These are phyloP conservation scores for Sclerotinia borealis DNA, from an alignment of 2,329 filamentous ascomycete species.

Conservation along the genomic window DNA sequence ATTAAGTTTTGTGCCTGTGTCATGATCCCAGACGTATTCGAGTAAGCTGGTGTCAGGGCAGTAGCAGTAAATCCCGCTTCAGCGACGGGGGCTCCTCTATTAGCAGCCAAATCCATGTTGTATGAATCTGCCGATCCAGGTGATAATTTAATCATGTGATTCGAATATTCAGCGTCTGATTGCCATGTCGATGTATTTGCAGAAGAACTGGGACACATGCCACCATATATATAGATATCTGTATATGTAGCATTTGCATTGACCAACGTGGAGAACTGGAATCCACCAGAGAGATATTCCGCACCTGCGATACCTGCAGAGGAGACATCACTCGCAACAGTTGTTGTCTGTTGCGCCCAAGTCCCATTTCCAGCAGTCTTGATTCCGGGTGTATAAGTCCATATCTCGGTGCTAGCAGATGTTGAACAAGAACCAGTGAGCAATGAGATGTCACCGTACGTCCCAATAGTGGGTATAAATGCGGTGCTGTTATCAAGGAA, in stretches of 20 bases:
- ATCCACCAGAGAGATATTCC: conserved; percentile 49
- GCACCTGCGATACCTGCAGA: conserved; percentile 37
- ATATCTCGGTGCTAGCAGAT: conserved; percentile 51
- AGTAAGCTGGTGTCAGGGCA: conserved; percentile 61
- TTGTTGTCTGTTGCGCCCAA: conserved; percentile 45
- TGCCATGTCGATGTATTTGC: conserved; percentile 52
- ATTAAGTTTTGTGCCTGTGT: conserved; percentile 74
- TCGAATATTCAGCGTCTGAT: conserved; percentile 68
- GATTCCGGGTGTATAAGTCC: conserved; percentile 55
- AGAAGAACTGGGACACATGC: conserved; percentile 69
- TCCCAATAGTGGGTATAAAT: conserved; percentile 62
- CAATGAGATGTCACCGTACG: conserved; percentile 64
- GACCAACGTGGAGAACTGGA: conserved; percentile 30
- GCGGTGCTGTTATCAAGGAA: conserved; percentile 54
- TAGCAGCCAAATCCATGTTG: conserved; percentile 40
- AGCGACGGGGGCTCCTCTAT: conserved; percentile 57
- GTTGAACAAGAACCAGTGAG: conserved; percentile 67
- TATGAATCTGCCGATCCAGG: conserved; percentile 37
- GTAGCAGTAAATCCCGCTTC: conserved; percentile 88
- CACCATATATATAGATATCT: conserved; percentile 58
- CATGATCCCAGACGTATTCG: conserved; percentile 57
- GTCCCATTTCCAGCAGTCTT: conserved; percentile 44
- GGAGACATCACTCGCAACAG: conserved; percentile 31
- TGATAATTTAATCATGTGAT: conserved; percentile 65
- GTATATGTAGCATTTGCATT: conserved; percentile 27